Conservation (phyloP, 2,329 filamentous ascomycete species). For the Emmonsiellopsis sp. region DNA sequence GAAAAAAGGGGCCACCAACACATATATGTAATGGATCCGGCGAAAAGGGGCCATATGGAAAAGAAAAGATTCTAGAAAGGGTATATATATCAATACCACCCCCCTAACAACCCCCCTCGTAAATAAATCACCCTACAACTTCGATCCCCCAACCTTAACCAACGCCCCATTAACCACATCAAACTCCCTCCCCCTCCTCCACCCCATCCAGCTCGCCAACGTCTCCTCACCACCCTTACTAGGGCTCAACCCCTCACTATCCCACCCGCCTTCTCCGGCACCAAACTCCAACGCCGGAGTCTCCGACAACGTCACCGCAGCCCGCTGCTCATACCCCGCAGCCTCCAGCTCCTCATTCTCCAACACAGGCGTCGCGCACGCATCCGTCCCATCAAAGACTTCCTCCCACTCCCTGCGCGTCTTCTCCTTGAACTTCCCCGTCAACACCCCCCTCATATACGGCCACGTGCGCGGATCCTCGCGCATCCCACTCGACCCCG, state of each 20-base stretch:
- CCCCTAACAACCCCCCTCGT: not conserved
- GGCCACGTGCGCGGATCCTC: slow-evolving; percentile 60
- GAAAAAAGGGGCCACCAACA: no score
- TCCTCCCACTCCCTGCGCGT: slow-evolving; percentile 72
- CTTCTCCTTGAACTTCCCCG: slow-evolving; percentile 56
- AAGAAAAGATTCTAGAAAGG: not conserved
- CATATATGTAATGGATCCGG: not conserved
- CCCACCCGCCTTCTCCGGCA: slow-evolving; percentile 61
- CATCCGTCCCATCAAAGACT: slow-evolving; percentile 83
- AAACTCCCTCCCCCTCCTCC: slow-evolving; percentile 64
- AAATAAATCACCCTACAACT: slow-evolving; percentile 6
- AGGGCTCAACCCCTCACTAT: slow-evolving; percentile 48
- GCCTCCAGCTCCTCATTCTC: slow-evolving; percentile 62
- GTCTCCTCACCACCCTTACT: slow-evolving; percentile 65
- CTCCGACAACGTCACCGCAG: slow-evolving; percentile 45
- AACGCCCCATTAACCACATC: slow-evolving; percentile 56
- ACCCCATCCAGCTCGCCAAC: slow-evolving; percentile 66
- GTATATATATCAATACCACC: not conserved
- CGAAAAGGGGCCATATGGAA: not conserved
- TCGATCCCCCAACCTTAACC: slow-evolving; percentile 37
- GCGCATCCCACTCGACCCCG: slow-evolving; percentile 43
- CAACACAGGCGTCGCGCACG: slow-evolving; percentile 83
- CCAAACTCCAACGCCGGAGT: slow-evolving; percentile 57
- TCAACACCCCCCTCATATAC: slow-evolving; percentile 53
- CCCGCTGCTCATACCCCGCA: slow-evolving; percentile 41